Percentiles rank a stretch among this genome's conserved stretches.
phyloP scores from a whole-genome alignment of 2,329 filamentous ascomycete species.

The Ceratocystis lukuohia region DNA sequence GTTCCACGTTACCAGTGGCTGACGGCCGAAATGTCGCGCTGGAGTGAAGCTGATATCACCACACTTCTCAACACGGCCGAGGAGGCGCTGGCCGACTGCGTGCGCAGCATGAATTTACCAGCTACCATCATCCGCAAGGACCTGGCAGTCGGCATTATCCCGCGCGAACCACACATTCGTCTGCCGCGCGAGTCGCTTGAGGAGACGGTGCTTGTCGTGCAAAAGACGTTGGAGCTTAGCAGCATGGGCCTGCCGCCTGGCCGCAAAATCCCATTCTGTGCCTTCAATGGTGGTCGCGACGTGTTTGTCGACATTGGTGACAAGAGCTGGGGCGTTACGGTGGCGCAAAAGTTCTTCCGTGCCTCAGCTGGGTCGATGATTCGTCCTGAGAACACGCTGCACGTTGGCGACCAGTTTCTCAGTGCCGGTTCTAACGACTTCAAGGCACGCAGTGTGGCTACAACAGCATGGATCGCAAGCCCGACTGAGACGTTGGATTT shows the following conservation, averaged over 20 bases:
- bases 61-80: constrained; percentile 82
- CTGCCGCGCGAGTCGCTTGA: constrained; percentile 83
- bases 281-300: constrained; percentile 95
- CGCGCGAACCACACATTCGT: constrained; percentile 46
- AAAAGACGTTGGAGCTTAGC: constrained; percentile 78
- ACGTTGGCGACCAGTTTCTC: constrained; percentile 94
- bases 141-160: constrained; percentile 67
- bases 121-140: constrained; percentile 78
- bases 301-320: constrained; percentile 98
- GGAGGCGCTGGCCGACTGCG: constrained; percentile 65
- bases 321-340: constrained; percentile 88
- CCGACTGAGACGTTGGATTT: constrained; percentile 81
- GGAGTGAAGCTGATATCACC: constrained; percentile 64
- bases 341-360: constrained; percentile 79
- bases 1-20: constrained; percentile 58
- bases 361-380: constrained; percentile 41
- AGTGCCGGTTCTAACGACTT: constrained; percentile 95
- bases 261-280: constrained; percentile 68
- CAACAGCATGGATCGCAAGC: constrained; percentile 93
- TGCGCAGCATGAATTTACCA: constrained; percentile 64
- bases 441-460: constrained; percentile 81
- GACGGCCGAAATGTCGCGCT: constrained; percentile 62
- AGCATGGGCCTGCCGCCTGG: constrained; percentile 34
- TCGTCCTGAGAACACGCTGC: constrained; percentile 64
- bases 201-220: constrained; percentile 87